Evolutionary conservation across 2,329 filamentous ascomycete species (phyloP).

Genomic region (Teratosphaeria viscida): DNA sequence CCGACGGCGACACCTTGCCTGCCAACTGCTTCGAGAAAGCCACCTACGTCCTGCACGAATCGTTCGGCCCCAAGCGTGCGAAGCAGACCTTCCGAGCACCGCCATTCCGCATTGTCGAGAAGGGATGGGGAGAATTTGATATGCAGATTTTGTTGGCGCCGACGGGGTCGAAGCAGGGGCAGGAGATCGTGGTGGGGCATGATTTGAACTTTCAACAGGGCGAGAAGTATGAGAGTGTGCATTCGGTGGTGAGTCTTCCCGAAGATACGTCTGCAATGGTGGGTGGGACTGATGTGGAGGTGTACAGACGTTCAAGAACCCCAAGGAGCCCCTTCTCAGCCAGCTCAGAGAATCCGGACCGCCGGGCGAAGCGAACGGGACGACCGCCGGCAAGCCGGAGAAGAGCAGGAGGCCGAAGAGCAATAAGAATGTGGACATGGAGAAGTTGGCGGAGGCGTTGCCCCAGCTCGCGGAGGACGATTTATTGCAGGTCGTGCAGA

Average conservation of each 20-base stretch:
- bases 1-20: slow-evolving; percentile 71
- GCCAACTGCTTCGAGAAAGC: slow-evolving; percentile 86
- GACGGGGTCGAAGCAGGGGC: slow-evolving; percentile 61
- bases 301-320: slow-evolving; percentile 71
- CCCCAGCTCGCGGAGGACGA: slow-evolving; percentile 88
- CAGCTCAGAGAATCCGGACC: slow-evolving; percentile 74
- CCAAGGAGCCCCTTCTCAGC: slow-evolving; percentile 72
- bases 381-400: slow-evolving; percentile 60
- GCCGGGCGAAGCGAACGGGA: slow-evolving; percentile 48
- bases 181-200: slow-evolving; percentile 68
- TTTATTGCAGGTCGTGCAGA: slow-evolving; percentile 84
- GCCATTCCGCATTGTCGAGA: slow-evolving; percentile 82
- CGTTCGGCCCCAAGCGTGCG: slow-evolving; percentile 64
- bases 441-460: slow-evolving; percentile 88
- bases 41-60: slow-evolving; percentile 85
- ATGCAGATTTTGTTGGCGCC: slow-evolving; percentile 77
- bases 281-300: too few relatives aligned
- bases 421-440: slow-evolving; percentile 61
- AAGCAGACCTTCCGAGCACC: slow-evolving; percentile 73
- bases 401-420: slow-evolving; percentile 49
- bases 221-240: slow-evolving; percentile 66
- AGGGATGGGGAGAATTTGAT: slow-evolving; percentile 98
- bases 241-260: slow-evolving; percentile 51
- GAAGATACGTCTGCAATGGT: too few relatives aligned
- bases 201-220: slow-evolving; percentile 83